Base-by-base conservation (phyloP, 164 flowering plant species). In the Dillenia turbinata region DNA sequence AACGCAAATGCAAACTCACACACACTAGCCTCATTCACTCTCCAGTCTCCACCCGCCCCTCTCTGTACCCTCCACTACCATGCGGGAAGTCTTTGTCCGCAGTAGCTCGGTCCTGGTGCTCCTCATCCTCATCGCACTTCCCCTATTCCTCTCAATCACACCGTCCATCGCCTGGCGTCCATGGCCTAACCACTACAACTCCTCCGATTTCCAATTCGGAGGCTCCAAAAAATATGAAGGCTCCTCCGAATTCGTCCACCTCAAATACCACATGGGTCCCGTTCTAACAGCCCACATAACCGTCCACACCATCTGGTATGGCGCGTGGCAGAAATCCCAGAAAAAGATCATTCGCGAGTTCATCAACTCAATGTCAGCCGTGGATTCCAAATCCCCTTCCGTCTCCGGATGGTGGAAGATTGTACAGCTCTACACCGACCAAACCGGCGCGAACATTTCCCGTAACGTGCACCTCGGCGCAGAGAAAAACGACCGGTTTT, bases 351-450 rank as follows among this genome's bases (percentile, higher is more conserved):
- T 88, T 67, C 85, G 90, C 7, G 89, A 79, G 66, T 88, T 88
- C 74, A 62, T 88, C 67, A 66, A 55, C 78, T 87, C 93, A 17
- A 76, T 87, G 82, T 85, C 93, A 15, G 74, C 87, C 74, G 66
- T 15, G 45, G 56, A 65, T 9, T 9, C 84, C 24, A 65, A 54
- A 13, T 59, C 19, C 40, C 95, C 98, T 9, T 87, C 96, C 12
- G 88, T 92, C 12, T 43, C 88, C 49, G 83, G 81, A 2, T 93
- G 98, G 98, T 93, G 98, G 98, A 74, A 63, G 47, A 82, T 88
- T 12, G 85, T 84, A n/a, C 86, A 73, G 57, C 81, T 81, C 14
- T 88, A 83, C 78, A 91, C 98, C 3, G 98, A 94, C 75, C 97
- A 90, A 60, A 91, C 98, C 49, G 93, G 92, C 1, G 53, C 78